Conservation (phyloP, 352 stramenopile genomes). For the Pythium sp. region DNA sequence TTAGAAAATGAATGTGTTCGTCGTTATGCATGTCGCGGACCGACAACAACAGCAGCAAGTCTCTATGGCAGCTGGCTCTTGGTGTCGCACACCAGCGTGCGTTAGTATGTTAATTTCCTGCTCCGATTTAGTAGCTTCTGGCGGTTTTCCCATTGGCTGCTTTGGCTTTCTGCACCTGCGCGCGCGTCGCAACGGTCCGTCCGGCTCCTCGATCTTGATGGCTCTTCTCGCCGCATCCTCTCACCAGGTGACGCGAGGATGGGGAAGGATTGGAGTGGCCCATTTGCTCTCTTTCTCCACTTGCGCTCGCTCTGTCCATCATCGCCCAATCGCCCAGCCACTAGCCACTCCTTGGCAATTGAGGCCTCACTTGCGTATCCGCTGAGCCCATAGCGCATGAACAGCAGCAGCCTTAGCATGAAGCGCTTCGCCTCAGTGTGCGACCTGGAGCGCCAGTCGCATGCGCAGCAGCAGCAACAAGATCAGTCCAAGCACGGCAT, state of each 20-base stretch:
- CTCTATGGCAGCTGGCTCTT: neutral
- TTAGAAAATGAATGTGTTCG: no score
- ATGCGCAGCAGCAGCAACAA: neutral
- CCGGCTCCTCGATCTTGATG: conserved; percentile 4
- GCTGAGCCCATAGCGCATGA: neutral
- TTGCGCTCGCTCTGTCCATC: conserved; percentile 4
- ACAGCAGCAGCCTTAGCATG: conserved; percentile 2
- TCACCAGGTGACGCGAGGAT: conserved; percentile 2
- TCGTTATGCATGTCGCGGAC: neutral
- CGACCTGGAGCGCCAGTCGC: conserved; percentile 15
- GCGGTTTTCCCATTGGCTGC: neutral
- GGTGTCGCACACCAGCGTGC: neutral
- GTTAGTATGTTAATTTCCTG: neutral
- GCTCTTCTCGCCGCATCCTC: conserved; percentile 6
- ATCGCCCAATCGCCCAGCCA: neutral
- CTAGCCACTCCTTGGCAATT: neutral
- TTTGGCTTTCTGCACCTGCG: neutral
- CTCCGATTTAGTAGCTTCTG: neutral
- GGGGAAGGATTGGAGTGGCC: neutral
- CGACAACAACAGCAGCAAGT: neutral
- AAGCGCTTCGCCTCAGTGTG: conserved; percentile 17
- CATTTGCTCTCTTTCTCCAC: conserved; percentile 4
- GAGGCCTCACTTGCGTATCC: neutral
- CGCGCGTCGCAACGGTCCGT: conserved; percentile 1
- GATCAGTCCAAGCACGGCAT: neutral